Evolutionary conservation across 208 protist species (phyloP).

Genomic region (Leishmania mexicana): DNA sequence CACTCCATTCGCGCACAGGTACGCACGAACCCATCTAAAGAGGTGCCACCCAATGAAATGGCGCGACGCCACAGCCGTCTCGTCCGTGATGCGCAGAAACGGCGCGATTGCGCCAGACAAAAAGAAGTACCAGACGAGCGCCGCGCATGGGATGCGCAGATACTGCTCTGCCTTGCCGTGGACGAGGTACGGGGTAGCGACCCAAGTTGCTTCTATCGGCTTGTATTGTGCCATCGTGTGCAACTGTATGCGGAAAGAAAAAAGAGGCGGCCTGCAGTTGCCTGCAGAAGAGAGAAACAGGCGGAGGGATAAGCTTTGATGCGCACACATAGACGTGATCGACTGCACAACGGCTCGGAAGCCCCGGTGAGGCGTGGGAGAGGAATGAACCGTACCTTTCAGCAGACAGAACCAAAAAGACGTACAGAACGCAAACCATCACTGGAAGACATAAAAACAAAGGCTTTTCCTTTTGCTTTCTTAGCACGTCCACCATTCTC

Average conservation of each 20-base stretch:
- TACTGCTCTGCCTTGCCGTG: constrained; percentile 17
- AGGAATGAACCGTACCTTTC: not conserved
- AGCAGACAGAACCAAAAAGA: not conserved
- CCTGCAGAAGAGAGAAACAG: not conserved
- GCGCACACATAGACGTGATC: not conserved
- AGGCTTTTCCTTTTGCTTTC: not conserved
- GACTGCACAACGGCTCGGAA: not conserved
- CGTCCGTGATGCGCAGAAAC: constrained; percentile 6
- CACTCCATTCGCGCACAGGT: constrained; percentile 25
- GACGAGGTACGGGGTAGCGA: constrained; percentile 25
- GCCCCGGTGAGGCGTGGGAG: not conserved
- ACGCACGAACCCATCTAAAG: constrained; percentile 14
- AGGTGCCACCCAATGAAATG: not conserved
- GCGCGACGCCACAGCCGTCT: not conserved
- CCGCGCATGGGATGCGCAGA: constrained; percentile 23
- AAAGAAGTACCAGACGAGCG: constrained; percentile 27
- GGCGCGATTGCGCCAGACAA: constrained; percentile 9
- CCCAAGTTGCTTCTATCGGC: not conserved
- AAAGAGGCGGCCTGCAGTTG: not conserved
- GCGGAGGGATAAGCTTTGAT: too few species aligned
- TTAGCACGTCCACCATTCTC: not conserved
- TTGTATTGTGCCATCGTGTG: not conserved
- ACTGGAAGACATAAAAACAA: too few species aligned
- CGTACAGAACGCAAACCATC: not conserved
- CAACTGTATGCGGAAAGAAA: not conserved